These are phyloP conservation scores for Melocanna baccifera DNA, from an alignment of 176 grass and related monocot species.

Conservation along the genomic window DNA sequence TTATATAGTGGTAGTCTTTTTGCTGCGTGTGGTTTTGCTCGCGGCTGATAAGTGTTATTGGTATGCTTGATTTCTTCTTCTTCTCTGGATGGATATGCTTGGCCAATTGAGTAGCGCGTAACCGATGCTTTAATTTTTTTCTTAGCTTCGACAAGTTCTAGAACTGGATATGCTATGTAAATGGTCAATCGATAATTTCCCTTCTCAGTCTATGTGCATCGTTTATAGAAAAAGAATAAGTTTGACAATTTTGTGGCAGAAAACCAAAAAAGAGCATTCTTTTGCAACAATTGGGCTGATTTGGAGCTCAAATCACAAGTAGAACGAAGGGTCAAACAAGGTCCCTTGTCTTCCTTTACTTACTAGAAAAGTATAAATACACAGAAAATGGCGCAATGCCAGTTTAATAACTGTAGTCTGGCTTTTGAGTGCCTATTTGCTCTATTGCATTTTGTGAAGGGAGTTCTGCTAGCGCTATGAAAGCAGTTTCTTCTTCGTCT, in stretches of 20 bases:
- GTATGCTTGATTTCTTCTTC: not conserved
- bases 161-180: not conserved
- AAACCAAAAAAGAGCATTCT: not conserved
- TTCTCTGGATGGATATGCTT: constrained; percentile 2
- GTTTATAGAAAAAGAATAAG: not conserved
- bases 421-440: not conserved
- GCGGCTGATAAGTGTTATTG: not conserved
- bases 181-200: not conserved
- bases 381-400: not conserved
- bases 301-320: not conserved
- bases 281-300: not conserved
- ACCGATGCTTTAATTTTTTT: not conserved
- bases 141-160: not conserved
- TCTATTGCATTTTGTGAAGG: not conserved
- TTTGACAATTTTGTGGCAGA: not conserved
- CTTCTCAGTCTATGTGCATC: not conserved
- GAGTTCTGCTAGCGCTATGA: not conserved
- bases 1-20: not conserved
- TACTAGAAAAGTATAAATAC: not conserved
- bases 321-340: constrained; percentile 4
- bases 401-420: not conserved
- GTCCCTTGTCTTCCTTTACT: not conserved
- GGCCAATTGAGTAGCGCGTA: constrained; percentile 12
- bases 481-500: not conserved
- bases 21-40: not conserved